Evolutionary conservation across 1,284 basidiomycete genomes (phyloP).

Genomic region (Trichosporon sp.): DNA sequence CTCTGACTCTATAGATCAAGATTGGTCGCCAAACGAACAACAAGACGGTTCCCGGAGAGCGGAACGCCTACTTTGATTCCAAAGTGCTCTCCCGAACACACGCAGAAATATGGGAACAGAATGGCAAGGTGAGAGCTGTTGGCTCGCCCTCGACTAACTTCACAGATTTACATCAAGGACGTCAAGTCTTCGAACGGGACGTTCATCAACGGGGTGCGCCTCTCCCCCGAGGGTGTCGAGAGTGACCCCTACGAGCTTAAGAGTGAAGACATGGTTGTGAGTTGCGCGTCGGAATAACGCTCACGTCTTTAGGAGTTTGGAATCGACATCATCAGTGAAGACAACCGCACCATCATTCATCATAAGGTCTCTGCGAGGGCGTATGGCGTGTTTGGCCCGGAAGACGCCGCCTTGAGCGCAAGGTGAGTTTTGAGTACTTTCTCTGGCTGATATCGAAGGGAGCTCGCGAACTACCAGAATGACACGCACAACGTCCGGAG

Average conservation of each 20-base stretch:
- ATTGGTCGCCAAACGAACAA: slow-evolving; percentile 98
- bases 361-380: slow-evolving; percentile 97
- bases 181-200: slow-evolving; percentile 98
- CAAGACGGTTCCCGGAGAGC: slow-evolving; percentile 90
- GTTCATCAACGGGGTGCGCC: slow-evolving; percentile 93
- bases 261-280: slow-evolving; percentile 84
- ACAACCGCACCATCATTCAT: slow-evolving; percentile 97
- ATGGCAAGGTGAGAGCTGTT: slow-evolving; percentile 67
- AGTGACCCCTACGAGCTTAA: slow-evolving; percentile 93
- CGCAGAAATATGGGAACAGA: slow-evolving; percentile 97
- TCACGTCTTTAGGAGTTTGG: slow-evolving; percentile 77
- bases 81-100: slow-evolving; percentile 95
- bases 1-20: slow-evolving; percentile 62
- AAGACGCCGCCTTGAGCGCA: slow-evolving; percentile 65
- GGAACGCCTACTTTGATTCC: slow-evolving; percentile 96
- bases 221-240: slow-evolving; percentile 87
- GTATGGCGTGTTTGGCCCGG: slow-evolving; percentile 80
- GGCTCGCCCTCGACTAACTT: background rate
- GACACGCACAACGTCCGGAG: slow-evolving; percentile 39
- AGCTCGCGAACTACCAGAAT: slow-evolving; percentile 49
- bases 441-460: slow-evolving; percentile 37
- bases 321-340: slow-evolving; percentile 97
- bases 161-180: slow-evolving; percentile 94
- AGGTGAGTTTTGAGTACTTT: slow-evolving; percentile 38
- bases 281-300: slow-evolving; percentile 44